A percentile compares a stretch with the other conserved stretches of the same genome.
phyloP scores from a whole-genome alignment of 148 eudicot genomes.

The Rhododendron ferrugineum region DNA sequence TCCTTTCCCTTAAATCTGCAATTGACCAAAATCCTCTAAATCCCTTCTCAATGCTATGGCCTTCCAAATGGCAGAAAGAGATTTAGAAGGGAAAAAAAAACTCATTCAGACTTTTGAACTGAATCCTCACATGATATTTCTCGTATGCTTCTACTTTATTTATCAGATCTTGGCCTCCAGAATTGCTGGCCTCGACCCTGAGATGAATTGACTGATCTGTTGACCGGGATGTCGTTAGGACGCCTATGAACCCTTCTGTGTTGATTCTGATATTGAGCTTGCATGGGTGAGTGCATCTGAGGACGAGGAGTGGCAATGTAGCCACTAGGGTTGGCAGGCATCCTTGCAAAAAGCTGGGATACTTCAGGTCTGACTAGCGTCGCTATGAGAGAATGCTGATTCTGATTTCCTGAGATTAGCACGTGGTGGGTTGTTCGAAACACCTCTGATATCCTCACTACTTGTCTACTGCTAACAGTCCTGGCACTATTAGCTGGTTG shows the following conservation, averaged over 20 bases:
- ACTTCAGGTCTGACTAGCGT: conserved; percentile 35
- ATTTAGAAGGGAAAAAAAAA: neutral
- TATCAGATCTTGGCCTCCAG: conserved; percentile 40
- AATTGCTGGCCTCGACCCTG: conserved; percentile 23
- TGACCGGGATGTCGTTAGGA: conserved; percentile 8
- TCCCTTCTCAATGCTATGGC: neutral
- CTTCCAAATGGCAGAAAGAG: neutral
- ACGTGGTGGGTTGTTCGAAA: conserved; percentile 31
- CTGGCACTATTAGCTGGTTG: conserved; percentile 56
- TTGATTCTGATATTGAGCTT: conserved; percentile 17
- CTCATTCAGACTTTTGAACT: neutral
- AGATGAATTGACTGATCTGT: conserved; percentile 11
- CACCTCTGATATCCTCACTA: conserved; percentile 34
- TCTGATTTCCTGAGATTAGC: conserved; percentile 32
- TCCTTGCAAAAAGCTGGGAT: conserved; percentile 21
- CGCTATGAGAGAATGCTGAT: conserved; percentile 24
- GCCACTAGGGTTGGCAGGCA: conserved; percentile 8
- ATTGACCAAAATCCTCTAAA: neutral
- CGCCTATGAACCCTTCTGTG: conserved; percentile 15
- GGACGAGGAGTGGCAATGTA: conserved; percentile 14
- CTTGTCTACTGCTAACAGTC: conserved; percentile 34
- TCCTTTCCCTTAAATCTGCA: neutral
- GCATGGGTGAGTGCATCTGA: conserved; percentile 14
- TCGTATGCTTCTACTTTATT: neutral
- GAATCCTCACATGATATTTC: neutral